These are phyloP conservation scores for Hyphodiscus hymeniophilus DNA, from an alignment of 495 filamentous ascomycete genomes.

Conservation along the genomic window DNA sequence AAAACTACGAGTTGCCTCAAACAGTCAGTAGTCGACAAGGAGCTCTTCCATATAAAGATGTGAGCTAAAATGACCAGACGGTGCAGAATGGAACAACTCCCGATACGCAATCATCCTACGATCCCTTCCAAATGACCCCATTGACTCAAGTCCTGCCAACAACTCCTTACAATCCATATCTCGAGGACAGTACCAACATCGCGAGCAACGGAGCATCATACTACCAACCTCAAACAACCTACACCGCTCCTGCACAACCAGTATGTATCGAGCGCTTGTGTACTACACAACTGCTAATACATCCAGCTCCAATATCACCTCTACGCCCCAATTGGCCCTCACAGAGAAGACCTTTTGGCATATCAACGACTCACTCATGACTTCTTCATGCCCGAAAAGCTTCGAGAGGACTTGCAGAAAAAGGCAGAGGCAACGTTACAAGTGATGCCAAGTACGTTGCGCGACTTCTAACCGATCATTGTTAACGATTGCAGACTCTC, in stretches of 20 bases:
- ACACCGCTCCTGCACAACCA: constrained; percentile 53
- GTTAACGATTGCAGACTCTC: constrained; percentile 34
- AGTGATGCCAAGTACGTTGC: constrained; percentile 64
- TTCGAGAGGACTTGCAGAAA: constrained; percentile 82
- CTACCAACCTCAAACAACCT: constrained; percentile 30
- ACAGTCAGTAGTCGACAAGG: constrained; percentile 46
- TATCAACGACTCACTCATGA: constrained; percentile 83
- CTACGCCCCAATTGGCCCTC: constrained; percentile 80
- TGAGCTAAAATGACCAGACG: no score
- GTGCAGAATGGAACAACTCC: constrained; percentile 13
- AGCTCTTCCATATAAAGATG: no score
- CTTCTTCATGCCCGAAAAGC: constrained; percentile 77
- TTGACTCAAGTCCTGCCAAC: constrained; percentile 44
- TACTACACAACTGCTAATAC: constrained; percentile 14
- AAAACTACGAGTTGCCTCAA: constrained; percentile 56
- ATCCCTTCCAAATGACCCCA: constrained; percentile 53
- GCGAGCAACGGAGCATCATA: constrained; percentile 44
- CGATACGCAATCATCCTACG: constrained; percentile 28
- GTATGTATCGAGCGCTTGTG: constrained; percentile 32
- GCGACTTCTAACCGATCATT: neutral
- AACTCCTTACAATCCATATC: constrained; percentile 57
- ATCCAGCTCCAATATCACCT: constrained; percentile 78
- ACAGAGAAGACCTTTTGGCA: constrained; percentile 64
- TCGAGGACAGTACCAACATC: constrained; percentile 43
- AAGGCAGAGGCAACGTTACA: constrained; percentile 81